phyloP scores from a whole-genome alignment of 1,284 basidiomycete species.

The Ceratobasidium papillatum region DNA sequence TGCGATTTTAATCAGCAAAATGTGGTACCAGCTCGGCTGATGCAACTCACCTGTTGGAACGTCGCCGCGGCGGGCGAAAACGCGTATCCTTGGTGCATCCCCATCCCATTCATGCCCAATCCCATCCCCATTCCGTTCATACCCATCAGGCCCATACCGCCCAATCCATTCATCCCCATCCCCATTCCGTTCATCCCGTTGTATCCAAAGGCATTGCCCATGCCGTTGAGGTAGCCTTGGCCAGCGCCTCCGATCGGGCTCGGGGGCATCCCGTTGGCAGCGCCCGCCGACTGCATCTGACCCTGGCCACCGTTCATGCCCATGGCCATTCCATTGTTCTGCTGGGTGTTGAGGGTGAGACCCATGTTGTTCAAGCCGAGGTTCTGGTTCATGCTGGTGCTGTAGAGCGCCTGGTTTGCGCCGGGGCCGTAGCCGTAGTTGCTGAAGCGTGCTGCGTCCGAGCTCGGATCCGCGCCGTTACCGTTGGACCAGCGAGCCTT shows the following conservation, averaged over 20 bases:
- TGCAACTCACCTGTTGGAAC: conserved; percentile 65
- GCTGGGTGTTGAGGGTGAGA: conserved; percentile 41
- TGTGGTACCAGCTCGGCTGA: neutral
- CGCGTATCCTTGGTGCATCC: conserved; percentile 46
- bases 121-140: conserved; percentile 50
- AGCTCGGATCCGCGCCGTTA: conserved; percentile 58
- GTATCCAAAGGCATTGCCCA: conserved; percentile 44
- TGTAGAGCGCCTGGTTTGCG: conserved; percentile 41
- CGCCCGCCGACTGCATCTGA: conserved; percentile 29
- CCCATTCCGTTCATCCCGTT: conserved; percentile 42
- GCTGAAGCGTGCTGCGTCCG: conserved; percentile 60
- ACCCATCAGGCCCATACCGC: conserved; percentile 49
- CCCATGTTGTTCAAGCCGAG: conserved; percentile 38
- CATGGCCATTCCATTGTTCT: conserved; percentile 64
- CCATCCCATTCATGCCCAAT: conserved; percentile 48
- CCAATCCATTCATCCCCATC: conserved; percentile 45
- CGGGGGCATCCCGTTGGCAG: conserved; percentile 30
- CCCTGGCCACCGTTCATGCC: conserved; percentile 49
- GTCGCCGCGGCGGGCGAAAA: conserved; percentile 57
- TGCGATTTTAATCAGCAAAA: conserved; percentile 18
- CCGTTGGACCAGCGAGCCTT: conserved; percentile 78
- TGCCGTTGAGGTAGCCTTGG: conserved; percentile 41
- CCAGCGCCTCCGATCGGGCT: conserved; percentile 34
- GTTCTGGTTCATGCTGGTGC: conserved; percentile 38
- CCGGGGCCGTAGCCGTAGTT: conserved; percentile 81